These are phyloP conservation scores for Fusarium zealandicum DNA, from an alignment of 2,329 filamentous ascomycete species.

Conservation along the genomic window DNA sequence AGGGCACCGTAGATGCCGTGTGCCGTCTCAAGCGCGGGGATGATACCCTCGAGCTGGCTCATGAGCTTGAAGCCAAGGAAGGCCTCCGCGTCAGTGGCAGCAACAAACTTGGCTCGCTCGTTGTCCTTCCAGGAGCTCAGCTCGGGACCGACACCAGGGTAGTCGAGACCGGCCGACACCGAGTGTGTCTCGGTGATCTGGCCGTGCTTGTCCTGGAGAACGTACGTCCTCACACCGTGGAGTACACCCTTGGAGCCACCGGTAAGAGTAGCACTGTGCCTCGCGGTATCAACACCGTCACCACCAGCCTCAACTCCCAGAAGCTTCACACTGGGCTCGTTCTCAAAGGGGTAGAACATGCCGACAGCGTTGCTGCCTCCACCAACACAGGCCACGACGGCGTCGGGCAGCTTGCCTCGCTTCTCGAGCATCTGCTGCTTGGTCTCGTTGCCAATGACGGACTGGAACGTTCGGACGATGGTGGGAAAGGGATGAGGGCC, in stretches of 20 bases:
- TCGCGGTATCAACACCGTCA: conserved; percentile 84
- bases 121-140: conserved; percentile 92
- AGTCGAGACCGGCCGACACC: conserved; percentile 94
- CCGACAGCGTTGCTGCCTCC: conserved; percentile 94
- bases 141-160: conserved; percentile 95
- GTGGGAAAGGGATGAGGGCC: conserved; percentile 98
- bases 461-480: conserved; percentile 97
- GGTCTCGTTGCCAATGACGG: conserved; percentile 93
- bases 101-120: conserved; percentile 84
- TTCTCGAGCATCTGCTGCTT: conserved; percentile 88
- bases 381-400: conserved; percentile 94
- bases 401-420: conserved; percentile 89
- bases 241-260: conserved; percentile 90
- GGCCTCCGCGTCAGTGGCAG: conserved; percentile 89
- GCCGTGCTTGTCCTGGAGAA: conserved; percentile 89
- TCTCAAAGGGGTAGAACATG: conserved; percentile 97
- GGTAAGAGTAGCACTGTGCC: conserved; percentile 87
- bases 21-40: conserved; percentile 91
- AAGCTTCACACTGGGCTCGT: conserved; percentile 84
- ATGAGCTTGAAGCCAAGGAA: conserved; percentile 87
- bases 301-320: conserved; percentile 95
- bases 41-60: conserved; percentile 91
- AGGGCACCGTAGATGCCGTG: conserved; percentile 92
- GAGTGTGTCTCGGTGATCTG: conserved; percentile 97
- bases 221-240: conserved; percentile 94